Base-by-base conservation (phyloP, 139 green algal species). In the Bryopsis sp. region DNA sequence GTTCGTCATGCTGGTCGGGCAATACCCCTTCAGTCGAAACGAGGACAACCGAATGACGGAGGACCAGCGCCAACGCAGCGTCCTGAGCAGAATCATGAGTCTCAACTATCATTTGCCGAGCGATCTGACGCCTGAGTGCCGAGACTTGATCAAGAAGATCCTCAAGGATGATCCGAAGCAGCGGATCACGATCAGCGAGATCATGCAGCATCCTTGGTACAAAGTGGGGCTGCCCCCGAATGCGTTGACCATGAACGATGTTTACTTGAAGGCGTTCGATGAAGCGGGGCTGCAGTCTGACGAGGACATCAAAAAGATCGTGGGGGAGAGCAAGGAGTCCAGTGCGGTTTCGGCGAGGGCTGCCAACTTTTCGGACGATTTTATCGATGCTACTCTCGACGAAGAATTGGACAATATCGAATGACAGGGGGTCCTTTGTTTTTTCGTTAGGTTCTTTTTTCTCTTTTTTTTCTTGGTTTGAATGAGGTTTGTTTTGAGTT, bases 131-230 rank as follows among this genome's bases (percentile, higher is more conserved):
- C 31, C 67, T 0, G 35, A 59, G 47, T 61, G 68, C 4, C 58
- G 67, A 28, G 76, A 82, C 28, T 78, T 95, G 64, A 61, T 95
- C 28, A 62, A 47, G 7, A 63, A 68, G 32, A 86, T 95, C 46
- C 80, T 95, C n/a, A 74, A 79, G 15, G 81, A 83, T 2, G 64
- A 82, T 57, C 76, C 85, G 0, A 31, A 47, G 11, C 29, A 76
- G n/a, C 74, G 89, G 28, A 61, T 82, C 32, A 81, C 73, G 19
- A 78, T 95, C 36, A 39, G 54, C 6, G 72, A 85, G 67, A 89
- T 95, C 71, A 84, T 86, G 74, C n/a, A 64, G 48, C 85, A 93
- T 76, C 76, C 80, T 34, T 94, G 87, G 87, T 92, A 91, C 71
- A 47, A 39, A 43, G 65, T 68, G 11, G 73, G 72, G 2, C 75